Conservation (phyloP, 2,329 filamentous ascomycete species). For the Cordyceps cateniannulata region DNA sequence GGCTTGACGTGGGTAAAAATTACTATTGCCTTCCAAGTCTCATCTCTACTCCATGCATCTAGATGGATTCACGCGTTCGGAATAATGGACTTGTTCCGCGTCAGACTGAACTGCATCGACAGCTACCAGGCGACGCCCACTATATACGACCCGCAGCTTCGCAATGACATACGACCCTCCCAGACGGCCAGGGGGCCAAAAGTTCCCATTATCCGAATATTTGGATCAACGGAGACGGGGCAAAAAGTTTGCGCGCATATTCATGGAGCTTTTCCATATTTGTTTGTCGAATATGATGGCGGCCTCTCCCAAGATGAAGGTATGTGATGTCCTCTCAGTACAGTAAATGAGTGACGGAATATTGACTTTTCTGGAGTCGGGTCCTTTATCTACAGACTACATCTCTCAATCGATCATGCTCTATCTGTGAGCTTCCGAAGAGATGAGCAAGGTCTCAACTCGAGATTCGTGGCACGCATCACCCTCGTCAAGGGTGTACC, state of each 20-base stretch:
- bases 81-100: slow-evolving; percentile 65
- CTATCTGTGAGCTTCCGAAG: slow-evolving; percentile 78
- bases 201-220: slow-evolving; percentile 82
- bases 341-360: background rate
- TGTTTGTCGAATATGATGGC: slow-evolving; percentile 84
- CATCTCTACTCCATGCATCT: background rate
- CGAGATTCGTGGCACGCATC: slow-evolving; percentile 78
- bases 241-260: slow-evolving; percentile 96
- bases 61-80: slow-evolving; percentile 16
- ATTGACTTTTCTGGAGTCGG: slow-evolving; percentile 46
- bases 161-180: slow-evolving; percentile 54
- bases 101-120: slow-evolving; percentile 93
- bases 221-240: slow-evolving; percentile 87
- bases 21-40: background rate
- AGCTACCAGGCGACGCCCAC: slow-evolving; percentile 81
- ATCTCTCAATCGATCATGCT: slow-evolving; percentile 85
- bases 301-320: slow-evolving; percentile 60
- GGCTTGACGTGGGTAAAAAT: background rate
- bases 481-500: slow-evolving; percentile 88
- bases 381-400: slow-evolving; percentile 68
- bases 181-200: slow-evolving; percentile 59
- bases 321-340: slow-evolving; percentile 31
- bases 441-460: slow-evolving; percentile 61
- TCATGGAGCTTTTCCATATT: slow-evolving; percentile 90
- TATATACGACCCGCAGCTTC: slow-evolving; percentile 72